Evolutionary conservation across 768 basidiomycete species (phyloP), one percentile per base, ranked within the genome.

Genomic region (Podaxis pistillaris): DNA sequence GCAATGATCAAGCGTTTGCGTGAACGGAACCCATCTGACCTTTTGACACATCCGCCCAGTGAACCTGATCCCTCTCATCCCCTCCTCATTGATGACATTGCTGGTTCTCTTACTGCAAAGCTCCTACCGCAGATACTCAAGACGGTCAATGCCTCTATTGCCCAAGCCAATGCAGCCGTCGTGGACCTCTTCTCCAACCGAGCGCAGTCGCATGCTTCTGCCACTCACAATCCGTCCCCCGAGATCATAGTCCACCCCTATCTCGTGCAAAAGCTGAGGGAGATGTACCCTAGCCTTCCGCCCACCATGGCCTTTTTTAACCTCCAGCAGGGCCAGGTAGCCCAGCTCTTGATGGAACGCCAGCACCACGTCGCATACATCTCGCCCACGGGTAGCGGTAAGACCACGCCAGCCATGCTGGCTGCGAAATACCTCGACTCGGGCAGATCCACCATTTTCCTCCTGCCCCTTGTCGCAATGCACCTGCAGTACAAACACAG

Each of bases 401-500:
- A 67, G 58, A 67, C 65, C 7, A 28, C 53, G 11, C 66, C 66
- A 6, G 37, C 46, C 15, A 52, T 66, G 33, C 36, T 69, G 13
- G 44, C 53, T 36, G 55, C 63, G 33, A 53, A 56, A 49, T 54
- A 46, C n/a, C 62, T 62, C 30, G 68, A 69, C 53, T 11, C 22
- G 4, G 64, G 58, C 3, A 44, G 52, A 17, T 62, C 63, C 22
- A 68, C 64, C 2, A 30, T 69, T 4, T 60, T 58, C 56, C 44
- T 68, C 4, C 55, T 70, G 1, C 69, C 66, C 1, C 60, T 68
- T 2, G 12, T n/a, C 2, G 58, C 68, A 2, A 65, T 70, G 67
- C 67, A 68, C 36, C 60, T 64, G 22, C 66, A 68, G 41, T 65
- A 68, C 36, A 33, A 49, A 15, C 46, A 17, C 3, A 30, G 1